These are phyloP conservation scores for Russula griseocarnosa DNA, from an alignment of 768 basidiomycete species.

Conservation along the genomic window DNA sequence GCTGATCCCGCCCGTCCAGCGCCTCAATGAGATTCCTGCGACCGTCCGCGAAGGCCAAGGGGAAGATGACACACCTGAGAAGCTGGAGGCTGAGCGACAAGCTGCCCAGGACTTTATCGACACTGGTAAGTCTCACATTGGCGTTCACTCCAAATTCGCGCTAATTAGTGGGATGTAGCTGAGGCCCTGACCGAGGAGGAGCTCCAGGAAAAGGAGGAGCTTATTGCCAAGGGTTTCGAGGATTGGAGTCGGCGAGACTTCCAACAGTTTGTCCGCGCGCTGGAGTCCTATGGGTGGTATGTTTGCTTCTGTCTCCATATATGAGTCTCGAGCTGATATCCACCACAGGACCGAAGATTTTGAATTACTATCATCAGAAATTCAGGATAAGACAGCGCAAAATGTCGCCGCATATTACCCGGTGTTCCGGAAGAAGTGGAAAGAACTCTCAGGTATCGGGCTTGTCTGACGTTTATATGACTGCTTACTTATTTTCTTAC, in stretches of 20 bases:
- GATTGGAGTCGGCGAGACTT: constrained; percentile 93
- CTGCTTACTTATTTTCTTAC: not conserved
- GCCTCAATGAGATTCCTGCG: constrained; percentile 62
- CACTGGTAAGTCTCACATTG: constrained; percentile 49
- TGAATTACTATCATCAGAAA: constrained; percentile 71
- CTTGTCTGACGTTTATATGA: not conserved
- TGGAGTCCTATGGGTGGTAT: constrained; percentile 80
- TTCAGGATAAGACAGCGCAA: constrained; percentile 76
- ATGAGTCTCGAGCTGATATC: not conserved
- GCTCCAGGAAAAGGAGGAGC: constrained; percentile 70
- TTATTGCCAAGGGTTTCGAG: constrained; percentile 74
- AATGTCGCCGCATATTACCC: constrained; percentile 75
- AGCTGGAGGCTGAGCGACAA: constrained; percentile 73
- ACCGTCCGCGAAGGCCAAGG: constrained; percentile 61
- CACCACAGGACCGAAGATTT: constrained; percentile 54
- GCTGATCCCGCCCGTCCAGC: constrained; percentile 37
- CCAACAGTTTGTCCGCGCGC: constrained; percentile 79
- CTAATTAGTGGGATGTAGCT: constrained; percentile 43
- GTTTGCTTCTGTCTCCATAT: constrained; percentile 29
- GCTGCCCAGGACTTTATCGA: constrained; percentile 87
- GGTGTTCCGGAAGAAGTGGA: constrained; percentile 88
- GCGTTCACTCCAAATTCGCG: not conserved
- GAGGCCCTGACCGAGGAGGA: constrained; percentile 91
- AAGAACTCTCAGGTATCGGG: constrained; percentile 64
- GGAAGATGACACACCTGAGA: constrained; percentile 76